phyloP scores from a whole-genome alignment of 169 alveolate genomes.

The Cryptosporidium canis region DNA sequence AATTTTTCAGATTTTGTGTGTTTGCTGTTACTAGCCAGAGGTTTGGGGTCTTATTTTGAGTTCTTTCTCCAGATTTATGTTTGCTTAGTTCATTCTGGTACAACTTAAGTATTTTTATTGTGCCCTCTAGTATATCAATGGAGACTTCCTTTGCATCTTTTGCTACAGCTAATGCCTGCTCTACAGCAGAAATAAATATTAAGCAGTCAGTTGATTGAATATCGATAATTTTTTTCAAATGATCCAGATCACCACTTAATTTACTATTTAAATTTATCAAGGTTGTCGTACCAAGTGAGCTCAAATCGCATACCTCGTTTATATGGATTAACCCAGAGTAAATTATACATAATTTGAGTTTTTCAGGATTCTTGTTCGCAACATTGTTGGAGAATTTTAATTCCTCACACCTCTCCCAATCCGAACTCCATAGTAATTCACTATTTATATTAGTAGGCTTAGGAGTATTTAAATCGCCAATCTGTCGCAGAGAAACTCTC shows the following conservation, averaged over 20 bases:
- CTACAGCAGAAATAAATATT: conserved; percentile 29
- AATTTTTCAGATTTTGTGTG: conserved; percentile 13
- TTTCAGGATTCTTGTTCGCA: background rate
- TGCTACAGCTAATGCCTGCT: background rate
- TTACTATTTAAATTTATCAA: background rate
- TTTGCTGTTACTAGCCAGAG: conserved; percentile 43
- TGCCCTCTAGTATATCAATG: conserved; percentile 16
- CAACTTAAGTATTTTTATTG: conserved; percentile 14
- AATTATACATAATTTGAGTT: background rate
- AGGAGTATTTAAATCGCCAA: background rate
- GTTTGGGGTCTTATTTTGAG: background rate
- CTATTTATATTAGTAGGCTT: background rate
- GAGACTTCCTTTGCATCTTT: background rate
- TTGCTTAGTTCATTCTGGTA: background rate
- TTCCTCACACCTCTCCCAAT: background rate
- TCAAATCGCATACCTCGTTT: background rate
- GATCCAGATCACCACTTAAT: background rate
- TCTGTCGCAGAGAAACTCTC: background rate
- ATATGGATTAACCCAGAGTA: background rate
- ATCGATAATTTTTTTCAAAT: background rate
- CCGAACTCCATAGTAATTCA: conserved; percentile 39
- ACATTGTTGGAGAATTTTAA: background rate
- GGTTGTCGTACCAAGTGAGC: background rate
- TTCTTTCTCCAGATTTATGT: background rate
- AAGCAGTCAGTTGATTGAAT: background rate